phyloP scores from a whole-genome alignment of 1,284 basidiomycete species.

The Serendipita sp. region DNA sequence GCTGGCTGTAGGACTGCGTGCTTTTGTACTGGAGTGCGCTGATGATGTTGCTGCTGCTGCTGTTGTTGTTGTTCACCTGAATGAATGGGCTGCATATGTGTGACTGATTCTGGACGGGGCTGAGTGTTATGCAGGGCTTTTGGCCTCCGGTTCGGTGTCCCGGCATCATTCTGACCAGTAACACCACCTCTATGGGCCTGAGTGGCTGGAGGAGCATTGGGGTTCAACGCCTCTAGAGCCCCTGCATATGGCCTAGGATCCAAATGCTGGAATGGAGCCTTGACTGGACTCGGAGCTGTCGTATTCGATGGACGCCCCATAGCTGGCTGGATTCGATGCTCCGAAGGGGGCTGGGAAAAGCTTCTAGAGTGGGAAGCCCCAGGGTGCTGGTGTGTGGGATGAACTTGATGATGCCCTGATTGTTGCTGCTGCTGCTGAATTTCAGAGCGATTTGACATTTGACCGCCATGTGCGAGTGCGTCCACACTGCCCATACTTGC shows the following conservation, averaged over 20 bases:
- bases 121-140: background rate
- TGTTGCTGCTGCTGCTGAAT: background rate
- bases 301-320: background rate
- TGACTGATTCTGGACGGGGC: background rate
- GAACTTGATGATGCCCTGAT: background rate
- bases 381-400: background rate
- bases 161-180: background rate
- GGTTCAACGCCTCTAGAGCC: background rate
- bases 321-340: slow-evolving; percentile 23
- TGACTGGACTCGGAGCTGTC: slow-evolving; percentile 1
- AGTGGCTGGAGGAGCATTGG: background rate
- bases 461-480: background rate
- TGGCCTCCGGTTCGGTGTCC: background rate
- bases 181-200: background rate
- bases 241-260: background rate
- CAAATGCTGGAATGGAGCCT: background rate
- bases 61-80: background rate
- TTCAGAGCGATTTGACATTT: background rate
- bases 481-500: background rate
- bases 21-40: slow-evolving; percentile 3
- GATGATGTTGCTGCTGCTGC: background rate
- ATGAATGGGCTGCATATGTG: background rate
- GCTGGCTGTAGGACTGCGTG: background rate
- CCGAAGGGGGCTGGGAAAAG: slow-evolving; percentile 42
- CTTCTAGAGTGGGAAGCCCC: slow-evolving; percentile 30